A percentile compares a stretch with the other conserved stretches of the same genome.
These are phyloP conservation scores for Buxus sempervirens DNA, from an alignment of 164 flowering plant species.

Conservation along the genomic window DNA sequence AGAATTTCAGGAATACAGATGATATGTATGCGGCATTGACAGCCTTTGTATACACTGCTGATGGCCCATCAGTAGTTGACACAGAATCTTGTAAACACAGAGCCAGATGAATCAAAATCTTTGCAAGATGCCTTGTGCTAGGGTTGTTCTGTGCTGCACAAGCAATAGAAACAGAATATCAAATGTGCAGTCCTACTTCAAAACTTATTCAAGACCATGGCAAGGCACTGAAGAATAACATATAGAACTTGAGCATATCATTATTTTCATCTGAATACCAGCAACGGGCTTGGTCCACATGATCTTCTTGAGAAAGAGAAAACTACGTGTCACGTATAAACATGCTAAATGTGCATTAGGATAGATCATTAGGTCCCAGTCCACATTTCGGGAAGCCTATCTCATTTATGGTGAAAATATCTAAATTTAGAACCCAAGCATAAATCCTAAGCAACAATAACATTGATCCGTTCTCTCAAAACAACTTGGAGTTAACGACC, in stretches of 20 bases:
- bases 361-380: no score
- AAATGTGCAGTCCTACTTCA: constrained; percentile 7
- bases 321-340: no score
- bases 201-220: background rate
- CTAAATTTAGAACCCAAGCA: no score
- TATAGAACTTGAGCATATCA: no score
- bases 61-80: constrained; percentile 42
- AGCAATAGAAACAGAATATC: constrained; percentile 8
- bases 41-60: constrained; percentile 49
- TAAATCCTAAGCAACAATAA: no score
- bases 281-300: background rate
- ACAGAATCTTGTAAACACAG: constrained; percentile 77
- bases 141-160: constrained; percentile 73
- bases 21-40: constrained; percentile 75
- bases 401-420: background rate
- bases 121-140: constrained; percentile 83
- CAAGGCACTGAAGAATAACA: no score
- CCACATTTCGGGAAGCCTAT: no score
- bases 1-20: constrained; percentile 73
- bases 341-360: no score
- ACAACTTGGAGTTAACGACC: no score
- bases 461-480: no score
- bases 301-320: no score
- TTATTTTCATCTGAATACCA: background rate
- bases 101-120: constrained; percentile 75